These are phyloP conservation scores for Prototheca stagnorum DNA, from an alignment of 163 green algal species.

Conservation along the genomic window DNA sequence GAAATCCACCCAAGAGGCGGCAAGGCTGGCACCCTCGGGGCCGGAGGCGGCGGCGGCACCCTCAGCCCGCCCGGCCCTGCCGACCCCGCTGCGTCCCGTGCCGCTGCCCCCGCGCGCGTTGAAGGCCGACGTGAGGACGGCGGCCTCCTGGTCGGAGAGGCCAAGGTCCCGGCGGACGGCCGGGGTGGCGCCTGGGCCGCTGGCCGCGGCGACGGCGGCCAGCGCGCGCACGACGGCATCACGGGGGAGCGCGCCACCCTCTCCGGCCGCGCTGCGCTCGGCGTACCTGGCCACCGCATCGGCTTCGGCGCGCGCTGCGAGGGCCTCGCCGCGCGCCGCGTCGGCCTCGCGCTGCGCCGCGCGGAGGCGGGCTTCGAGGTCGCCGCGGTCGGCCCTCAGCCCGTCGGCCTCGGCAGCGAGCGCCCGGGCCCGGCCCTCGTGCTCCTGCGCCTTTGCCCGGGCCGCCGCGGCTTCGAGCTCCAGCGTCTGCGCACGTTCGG, in stretches of 20 bases:
- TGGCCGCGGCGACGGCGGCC: no score
- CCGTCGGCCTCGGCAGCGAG: constrained; percentile 15
- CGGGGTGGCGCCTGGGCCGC: no score
- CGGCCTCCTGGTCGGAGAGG: constrained; percentile 6
- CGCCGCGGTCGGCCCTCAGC: constrained; percentile 6
- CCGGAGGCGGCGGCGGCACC: neutral
- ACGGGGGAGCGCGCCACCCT: no score
- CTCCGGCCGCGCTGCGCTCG: no score
- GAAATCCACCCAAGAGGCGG: constrained; percentile 19
- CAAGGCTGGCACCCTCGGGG: constrained; percentile 6
- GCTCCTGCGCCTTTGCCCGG: no score
- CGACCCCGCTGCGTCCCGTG: neutral
- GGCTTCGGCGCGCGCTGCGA: no score
- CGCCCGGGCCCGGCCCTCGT: no score
- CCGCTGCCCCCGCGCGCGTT: constrained; percentile 1
- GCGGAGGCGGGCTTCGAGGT: constrained; percentile 1
- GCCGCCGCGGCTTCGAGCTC: constrained; percentile 6
- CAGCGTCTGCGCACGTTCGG: constrained; percentile 27
- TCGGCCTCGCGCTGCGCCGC: constrained; percentile 7
- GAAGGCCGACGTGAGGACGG: constrained; percentile 4
- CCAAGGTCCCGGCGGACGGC: constrained; percentile 8
- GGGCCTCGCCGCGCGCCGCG: neutral
- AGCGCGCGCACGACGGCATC: no score
- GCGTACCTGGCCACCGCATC: no score
- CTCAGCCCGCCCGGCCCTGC: constrained; percentile 5